These are phyloP conservation scores for Leishmania mexicana DNA, from an alignment of 208 protist species.

Conservation along the genomic window DNA sequence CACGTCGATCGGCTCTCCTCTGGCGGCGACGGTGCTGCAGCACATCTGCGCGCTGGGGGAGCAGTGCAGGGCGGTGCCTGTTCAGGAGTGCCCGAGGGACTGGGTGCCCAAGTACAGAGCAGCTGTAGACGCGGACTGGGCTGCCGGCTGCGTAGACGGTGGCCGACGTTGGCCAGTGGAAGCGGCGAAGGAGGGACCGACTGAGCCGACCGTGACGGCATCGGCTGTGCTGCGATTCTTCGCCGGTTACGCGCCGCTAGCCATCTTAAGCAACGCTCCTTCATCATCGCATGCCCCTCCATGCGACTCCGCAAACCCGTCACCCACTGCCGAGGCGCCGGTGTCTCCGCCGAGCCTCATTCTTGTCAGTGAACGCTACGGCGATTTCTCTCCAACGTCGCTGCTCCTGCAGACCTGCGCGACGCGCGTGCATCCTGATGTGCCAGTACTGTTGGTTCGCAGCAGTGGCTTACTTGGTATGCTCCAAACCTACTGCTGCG, in stretches of 20 bases:
- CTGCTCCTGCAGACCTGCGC: constrained; percentile 27
- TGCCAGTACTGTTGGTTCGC: constrained; percentile 84
- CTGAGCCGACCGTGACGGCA: not conserved
- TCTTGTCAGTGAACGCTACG: constrained; percentile 52
- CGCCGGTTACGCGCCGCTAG: not conserved
- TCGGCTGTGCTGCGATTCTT: constrained; percentile 11
- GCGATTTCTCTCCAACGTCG: constrained; percentile 39
- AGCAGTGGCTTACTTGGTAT: constrained; percentile 91
- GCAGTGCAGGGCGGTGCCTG: constrained; percentile 49
- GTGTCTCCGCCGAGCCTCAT: constrained; percentile 24
- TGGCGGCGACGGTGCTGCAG: constrained; percentile 69
- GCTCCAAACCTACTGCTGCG: constrained; percentile 68
- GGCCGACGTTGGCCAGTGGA: not conserved
- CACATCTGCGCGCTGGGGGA: constrained; percentile 92
- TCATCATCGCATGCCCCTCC: not conserved
- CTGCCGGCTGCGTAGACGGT: constrained; percentile 7
- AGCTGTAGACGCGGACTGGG: constrained; percentile 17
- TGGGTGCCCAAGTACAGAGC: constrained; percentile 48
- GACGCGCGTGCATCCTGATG: constrained; percentile 14
- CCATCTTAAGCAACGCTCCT: not conserved
- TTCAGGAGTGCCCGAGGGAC: constrained; percentile 17
- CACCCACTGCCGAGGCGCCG: not conserved
- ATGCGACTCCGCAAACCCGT: not conserved
- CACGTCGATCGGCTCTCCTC: constrained; percentile 40
- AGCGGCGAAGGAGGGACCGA: not conserved